Percentiles rank a stretch among this genome's conserved stretches.
Evolutionary conservation across 1,284 basidiomycete species (phyloP).

Genomic region (Kwoniella shivajii): DNA sequence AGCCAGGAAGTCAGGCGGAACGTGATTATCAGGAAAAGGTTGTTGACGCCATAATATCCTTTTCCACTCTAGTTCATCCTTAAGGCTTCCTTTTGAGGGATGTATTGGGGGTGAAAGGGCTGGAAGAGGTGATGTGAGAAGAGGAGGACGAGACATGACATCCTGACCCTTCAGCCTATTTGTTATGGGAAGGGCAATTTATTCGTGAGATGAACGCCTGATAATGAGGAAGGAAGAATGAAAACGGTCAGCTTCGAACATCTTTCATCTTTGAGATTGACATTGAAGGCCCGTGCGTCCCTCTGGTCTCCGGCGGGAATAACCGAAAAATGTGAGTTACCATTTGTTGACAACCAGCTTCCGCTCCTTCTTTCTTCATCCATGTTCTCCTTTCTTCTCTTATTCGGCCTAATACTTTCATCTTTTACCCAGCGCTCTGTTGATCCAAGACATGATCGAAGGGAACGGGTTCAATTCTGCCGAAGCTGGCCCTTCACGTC

Average conservation of each 20-base stretch:
- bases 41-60: conserved; percentile 83
- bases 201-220: no score
- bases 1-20: conserved; percentile 75
- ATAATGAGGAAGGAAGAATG: no score
- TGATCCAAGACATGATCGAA: conserved; percentile 14
- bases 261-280: no score
- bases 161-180: conserved; percentile 2
- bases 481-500: conserved; percentile 23
- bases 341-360: neutral
- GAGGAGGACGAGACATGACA: conserved; percentile 12
- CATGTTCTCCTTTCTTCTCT: neutral
- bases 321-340: neutral
- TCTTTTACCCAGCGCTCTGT: neutral
- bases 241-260: no score
- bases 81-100: neutral
- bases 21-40: conserved; percentile 80
- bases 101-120: neutral
- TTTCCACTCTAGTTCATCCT: conserved; percentile 61
- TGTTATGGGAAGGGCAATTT: neutral
- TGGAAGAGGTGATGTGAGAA: conserved; percentile 4
- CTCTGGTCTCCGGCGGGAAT: conserved; percentile 1
- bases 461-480: conserved; percentile 16
- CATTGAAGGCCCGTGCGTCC: no score
- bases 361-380: neutral
- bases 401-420: neutral